A percentile compares a stretch with the other conserved stretches of the same genome.
phyloP scores from a whole-genome alignment of 202 grass and related monocot genomes.

The Zizania palustris region DNA sequence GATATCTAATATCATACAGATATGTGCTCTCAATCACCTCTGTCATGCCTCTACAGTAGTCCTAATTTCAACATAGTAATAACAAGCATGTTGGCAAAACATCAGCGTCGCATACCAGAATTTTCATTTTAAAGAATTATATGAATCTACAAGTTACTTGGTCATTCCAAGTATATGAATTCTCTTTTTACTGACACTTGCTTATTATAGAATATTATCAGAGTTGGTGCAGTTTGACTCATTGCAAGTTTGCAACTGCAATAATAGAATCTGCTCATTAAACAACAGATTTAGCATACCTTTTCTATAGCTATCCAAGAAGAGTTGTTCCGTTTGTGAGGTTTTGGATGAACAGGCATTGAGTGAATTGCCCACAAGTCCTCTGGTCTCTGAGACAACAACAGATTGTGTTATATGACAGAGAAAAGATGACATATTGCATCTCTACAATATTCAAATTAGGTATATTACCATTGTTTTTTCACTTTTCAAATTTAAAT shows the following conservation, averaged over 20 bases:
- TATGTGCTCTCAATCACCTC: not conserved
- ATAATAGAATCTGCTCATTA: slow-evolving; percentile 10
- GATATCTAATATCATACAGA: not conserved
- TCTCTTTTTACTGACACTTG: not conserved
- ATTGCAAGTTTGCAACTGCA: slow-evolving; percentile 8
- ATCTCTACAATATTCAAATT: slow-evolving; percentile 6
- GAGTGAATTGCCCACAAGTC: slow-evolving; percentile 88
- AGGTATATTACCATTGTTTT: slow-evolving; percentile 1
- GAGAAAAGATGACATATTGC: slow-evolving; percentile 10
- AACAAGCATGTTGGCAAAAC: not conserved
- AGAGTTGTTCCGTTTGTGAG: slow-evolving; percentile 85
- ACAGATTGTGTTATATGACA: slow-evolving; percentile 37
- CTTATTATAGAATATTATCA: slow-evolving; percentile 13
- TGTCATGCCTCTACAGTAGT: not conserved
- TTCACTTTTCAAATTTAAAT: slow-evolving; percentile 11
- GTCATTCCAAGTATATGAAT: not conserved
- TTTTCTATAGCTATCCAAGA: slow-evolving; percentile 90
- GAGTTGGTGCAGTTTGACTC: slow-evolving; percentile 25
- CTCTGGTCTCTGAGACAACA: slow-evolving; percentile 78
- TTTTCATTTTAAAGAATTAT: not conserved
- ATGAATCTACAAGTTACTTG: slow-evolving; percentile 4
- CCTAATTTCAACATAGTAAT: not conserved
- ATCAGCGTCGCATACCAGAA: not conserved
- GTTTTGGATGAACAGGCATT: slow-evolving; percentile 77
- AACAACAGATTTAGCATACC: slow-evolving; percentile 50